Percentiles rank a stretch among this genome's conserved stretches.
phyloP scores from a whole-genome alignment of 1,284 basidiomycete species.

The Sanghuangporus baumii region DNA sequence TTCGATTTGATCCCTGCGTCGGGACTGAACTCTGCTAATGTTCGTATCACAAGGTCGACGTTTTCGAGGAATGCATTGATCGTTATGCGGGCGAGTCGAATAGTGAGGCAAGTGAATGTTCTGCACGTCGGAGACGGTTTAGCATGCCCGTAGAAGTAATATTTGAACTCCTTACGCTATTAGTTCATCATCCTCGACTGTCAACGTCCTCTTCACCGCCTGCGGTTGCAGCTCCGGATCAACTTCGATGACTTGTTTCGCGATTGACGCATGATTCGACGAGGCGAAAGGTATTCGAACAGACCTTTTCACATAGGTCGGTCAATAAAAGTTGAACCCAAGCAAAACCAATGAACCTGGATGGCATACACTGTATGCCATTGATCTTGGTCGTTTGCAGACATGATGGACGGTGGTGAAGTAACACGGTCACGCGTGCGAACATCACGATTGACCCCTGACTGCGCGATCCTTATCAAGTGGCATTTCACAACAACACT shows the following conservation, averaged over 20 bases:
- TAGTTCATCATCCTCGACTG: conserved; percentile 58
- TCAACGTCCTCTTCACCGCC: conserved; percentile 66
- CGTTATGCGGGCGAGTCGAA: conserved; percentile 77
- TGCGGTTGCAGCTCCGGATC: conserved; percentile 78
- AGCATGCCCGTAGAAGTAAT: neutral
- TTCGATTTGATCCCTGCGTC: conserved; percentile 35
- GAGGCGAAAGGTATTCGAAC: conserved; percentile 75
- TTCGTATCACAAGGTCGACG: conserved; percentile 76
- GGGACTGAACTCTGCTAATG: conserved; percentile 73
- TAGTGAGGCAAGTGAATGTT: conserved; percentile 68
- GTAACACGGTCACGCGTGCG: neutral
- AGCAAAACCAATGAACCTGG: neutral
- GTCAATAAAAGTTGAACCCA: neutral
- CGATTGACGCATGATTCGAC: conserved; percentile 68
- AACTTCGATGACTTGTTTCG: conserved; percentile 77
- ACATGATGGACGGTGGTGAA: neutral
- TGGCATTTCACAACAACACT: neutral
- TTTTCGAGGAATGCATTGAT: conserved; percentile 85
- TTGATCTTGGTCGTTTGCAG: neutral
- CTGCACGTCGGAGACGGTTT: conserved; percentile 28
- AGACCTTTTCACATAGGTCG: conserved; percentile 37
- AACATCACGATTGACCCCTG: neutral
- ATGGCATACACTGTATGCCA: neutral
- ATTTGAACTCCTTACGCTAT: conserved; percentile 69
- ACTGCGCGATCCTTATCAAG: neutral